Evolutionary conservation across 257 asterid species (phyloP).

Genomic region (Ajuga chamaepitys): DNA sequence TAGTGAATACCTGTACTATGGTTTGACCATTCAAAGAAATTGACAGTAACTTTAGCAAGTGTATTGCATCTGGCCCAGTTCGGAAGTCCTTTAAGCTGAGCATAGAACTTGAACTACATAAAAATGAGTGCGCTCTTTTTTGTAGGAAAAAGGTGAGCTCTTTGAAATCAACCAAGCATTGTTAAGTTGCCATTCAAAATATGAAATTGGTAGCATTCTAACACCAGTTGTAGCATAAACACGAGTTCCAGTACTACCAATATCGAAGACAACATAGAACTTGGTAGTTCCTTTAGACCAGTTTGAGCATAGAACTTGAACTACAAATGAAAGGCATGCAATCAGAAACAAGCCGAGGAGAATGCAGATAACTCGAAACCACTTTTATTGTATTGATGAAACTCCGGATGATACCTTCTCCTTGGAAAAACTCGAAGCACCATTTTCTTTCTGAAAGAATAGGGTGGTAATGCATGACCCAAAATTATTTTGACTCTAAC

Average conservation of each 20-base stretch:
- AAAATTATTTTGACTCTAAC: conserved; percentile 35
- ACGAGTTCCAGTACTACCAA: conserved; percentile 99
- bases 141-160: conserved; percentile 66
- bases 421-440: conserved; percentile 69
- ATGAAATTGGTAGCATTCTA: conserved; percentile 76
- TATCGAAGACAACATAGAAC: conserved; percentile 78
- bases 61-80: conserved; percentile 79
- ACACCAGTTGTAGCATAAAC: conserved; percentile 97
- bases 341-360: conserved; percentile 55
- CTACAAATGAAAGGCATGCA: conserved; percentile 43
- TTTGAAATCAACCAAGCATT: conserved; percentile 70
- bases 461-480: conserved; percentile 27
- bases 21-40: conserved; percentile 79
- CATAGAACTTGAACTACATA: too few species aligned
- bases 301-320: conserved; percentile 42
- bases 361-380: conserved; percentile 45
- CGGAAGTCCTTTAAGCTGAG: conserved; percentile 72
- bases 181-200: conserved; percentile 91
- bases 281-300: conserved; percentile 56
- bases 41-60: conserved; percentile 71
- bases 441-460: conserved; percentile 40
- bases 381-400: conserved; percentile 41
- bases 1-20: conserved; percentile 56
- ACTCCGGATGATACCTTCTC: conserved; percentile 40
- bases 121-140: conserved; percentile 90